A percentile compares a stretch with the other conserved stretches of the same genome.
phyloP scores from a whole-genome alignment of 2,329 filamentous ascomycete species.

The Aspergillus cejpii region DNA sequence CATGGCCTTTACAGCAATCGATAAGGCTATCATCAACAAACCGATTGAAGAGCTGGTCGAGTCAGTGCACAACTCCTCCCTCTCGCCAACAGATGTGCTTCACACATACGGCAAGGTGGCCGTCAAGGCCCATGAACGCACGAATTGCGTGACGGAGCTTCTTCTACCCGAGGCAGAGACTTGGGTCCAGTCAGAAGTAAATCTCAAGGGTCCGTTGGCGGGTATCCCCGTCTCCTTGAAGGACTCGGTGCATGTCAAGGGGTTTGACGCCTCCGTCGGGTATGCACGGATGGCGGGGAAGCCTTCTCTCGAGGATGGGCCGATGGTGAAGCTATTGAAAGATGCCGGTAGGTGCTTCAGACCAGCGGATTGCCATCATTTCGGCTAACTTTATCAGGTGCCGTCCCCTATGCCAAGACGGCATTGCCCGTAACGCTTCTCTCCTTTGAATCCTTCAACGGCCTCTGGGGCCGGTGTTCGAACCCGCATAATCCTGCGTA shows the following conservation, averaged over 20 bases:
- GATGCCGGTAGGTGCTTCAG: conserved; percentile 55
- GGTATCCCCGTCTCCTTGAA: conserved; percentile 85
- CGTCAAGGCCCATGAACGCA: conserved; percentile 72
- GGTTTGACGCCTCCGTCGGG: conserved; percentile 75
- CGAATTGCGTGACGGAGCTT: conserved; percentile 84
- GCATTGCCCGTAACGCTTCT: conserved; percentile 80
- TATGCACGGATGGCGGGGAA: conserved; percentile 69
- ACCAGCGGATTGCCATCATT: no score
- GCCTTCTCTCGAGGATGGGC: conserved; percentile 60
- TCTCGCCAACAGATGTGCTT: conserved; percentile 66
- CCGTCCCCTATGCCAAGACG: conserved; percentile 88
- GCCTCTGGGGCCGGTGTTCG: conserved; percentile 71
- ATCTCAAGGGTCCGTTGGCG: conserved; percentile 73
- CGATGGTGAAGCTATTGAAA: conserved; percentile 69
- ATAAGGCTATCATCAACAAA: conserved; percentile 62
- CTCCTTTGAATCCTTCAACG: conserved; percentile 73
- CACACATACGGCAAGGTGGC: conserved; percentile 81
- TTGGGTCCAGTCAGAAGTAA: conserved; percentile 59
- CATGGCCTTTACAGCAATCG: conserved; percentile 55
- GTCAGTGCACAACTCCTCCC: conserved; percentile 63
- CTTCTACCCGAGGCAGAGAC: conserved; percentile 70
- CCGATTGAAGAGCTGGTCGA: conserved; percentile 72
- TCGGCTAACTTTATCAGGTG: conserved; percentile 46
- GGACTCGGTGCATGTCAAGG: conserved; percentile 67
- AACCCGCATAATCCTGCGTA: conserved; percentile 83